Percentiles rank a stretch among this genome's conserved stretches.
These are phyloP conservation scores for Penicillium brevicompactum DNA, from an alignment of 2,329 filamentous ascomycete genomes.

Conservation along the genomic window DNA sequence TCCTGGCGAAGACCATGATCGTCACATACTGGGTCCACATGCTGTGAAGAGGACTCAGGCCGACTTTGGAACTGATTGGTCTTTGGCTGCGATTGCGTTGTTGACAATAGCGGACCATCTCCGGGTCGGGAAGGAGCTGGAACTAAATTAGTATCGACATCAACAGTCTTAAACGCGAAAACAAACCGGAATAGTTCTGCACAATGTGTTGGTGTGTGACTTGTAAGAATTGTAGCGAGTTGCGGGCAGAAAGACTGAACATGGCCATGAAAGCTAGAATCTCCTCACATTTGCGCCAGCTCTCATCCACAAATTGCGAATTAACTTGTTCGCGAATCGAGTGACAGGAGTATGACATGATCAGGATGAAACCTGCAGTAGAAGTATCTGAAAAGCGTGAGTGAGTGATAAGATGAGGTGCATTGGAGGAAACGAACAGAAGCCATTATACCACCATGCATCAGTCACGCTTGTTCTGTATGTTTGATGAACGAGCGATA, in stretches of 20 bases:
- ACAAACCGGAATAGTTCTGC: conserved; percentile 20
- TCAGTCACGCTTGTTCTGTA: conserved; percentile 30
- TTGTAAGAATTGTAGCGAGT: conserved; percentile 33
- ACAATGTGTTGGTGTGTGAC: conserved; percentile 24
- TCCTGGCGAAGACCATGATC: conserved; percentile 3
- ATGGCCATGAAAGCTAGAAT: conserved; percentile 30
- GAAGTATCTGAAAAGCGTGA: conserved; percentile 26
- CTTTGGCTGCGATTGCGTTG: conserved; percentile 11
- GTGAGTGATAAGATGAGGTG: neutral
- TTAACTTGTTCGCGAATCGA: conserved; percentile 25
- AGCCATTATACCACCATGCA: conserved; percentile 45
- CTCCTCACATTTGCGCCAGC: conserved; percentile 32
- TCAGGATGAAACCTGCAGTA: conserved; percentile 34
- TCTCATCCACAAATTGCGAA: conserved; percentile 16
- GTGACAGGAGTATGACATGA: conserved; percentile 31
- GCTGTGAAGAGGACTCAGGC: neutral
- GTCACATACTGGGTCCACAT: neutral
- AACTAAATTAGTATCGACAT: neutral
- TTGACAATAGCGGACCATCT: neutral
- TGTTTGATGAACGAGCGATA: conserved; percentile 32
- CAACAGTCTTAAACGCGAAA: neutral
- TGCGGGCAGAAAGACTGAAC: conserved; percentile 32
- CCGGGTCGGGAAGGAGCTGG: conserved; percentile 9
- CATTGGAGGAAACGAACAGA: conserved; percentile 31
- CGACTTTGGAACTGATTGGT: neutral